Percentiles rank a stretch among this genome's conserved stretches.
phyloP scores from a whole-genome alignment of 352 stramenopile genomes.

The Pythium monospermum region DNA sequence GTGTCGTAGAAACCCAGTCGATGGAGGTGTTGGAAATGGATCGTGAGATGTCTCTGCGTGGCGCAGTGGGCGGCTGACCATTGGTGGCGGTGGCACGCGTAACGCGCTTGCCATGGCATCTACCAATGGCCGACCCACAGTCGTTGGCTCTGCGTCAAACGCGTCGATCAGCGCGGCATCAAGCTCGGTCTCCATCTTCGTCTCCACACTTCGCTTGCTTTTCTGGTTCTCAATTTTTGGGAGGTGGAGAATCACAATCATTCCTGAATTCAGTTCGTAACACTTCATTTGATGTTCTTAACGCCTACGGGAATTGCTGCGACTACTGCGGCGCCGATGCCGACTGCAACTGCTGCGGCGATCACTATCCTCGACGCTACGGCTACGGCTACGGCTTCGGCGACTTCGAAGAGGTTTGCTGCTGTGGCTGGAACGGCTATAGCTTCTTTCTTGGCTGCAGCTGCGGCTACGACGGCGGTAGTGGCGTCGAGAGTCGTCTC shows the following conservation, averaged over 20 bases:
- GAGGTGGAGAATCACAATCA: not conserved
- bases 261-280: no score
- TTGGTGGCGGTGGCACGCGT: not conserved
- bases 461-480: not conserved
- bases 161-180: conserved; percentile 61
- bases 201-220: no score
- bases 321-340: not conserved
- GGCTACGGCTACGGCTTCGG: conserved; percentile 18
- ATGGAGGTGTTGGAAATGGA: not conserved
- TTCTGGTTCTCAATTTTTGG: conserved; percentile 9
- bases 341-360: not conserved
- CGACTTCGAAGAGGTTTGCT: conserved; percentile 4
- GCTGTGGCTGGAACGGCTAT: not conserved
- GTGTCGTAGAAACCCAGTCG: conserved; percentile 5
- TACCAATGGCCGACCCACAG: no score
- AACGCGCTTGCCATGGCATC: no score
- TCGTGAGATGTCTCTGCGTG: not conserved
- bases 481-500: conserved; percentile 4
- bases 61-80: not conserved
- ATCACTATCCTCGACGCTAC: conserved; percentile 1
- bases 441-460: conserved; percentile 2
- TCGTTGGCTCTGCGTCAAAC: conserved; percentile 33
- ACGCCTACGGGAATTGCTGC: conserved; percentile 11
- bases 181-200: conserved; percentile 31
- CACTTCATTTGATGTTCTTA: no score